Base-by-base conservation (phyloP, 192 early-diverging fungal genomes). In the Entomortierella lignicola region DNA sequence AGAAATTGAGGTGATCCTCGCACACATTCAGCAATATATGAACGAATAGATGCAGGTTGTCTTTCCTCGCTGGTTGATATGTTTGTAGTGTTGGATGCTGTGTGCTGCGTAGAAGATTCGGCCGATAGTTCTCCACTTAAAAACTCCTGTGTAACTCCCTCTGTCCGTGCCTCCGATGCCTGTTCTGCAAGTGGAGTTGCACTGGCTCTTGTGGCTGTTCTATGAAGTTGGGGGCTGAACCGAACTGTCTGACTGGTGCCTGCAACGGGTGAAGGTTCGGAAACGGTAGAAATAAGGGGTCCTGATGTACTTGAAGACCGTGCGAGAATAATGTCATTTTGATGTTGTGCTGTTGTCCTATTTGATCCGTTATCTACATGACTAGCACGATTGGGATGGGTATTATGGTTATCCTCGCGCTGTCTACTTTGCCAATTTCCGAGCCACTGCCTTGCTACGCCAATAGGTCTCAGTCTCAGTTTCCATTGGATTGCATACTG, bases 401-500 rank as follows among this genome's bases (percentile, higher is more conserved):
- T 54, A 25, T 4, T 54, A 3, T 15, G 6, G 52, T 15, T 54
- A 18, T 54, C 18, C 26, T 54, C n/a, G n/a, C n/a, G 52, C 10
- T 54, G 13, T 25, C 27, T 25, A 25, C 10, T 18, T 18, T 15
- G 52, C 2, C 27, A 37, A 15, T 25, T 1, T 37, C 39, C 34
- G 11, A 70, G n/a, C 67, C 66, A 79, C 47, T 11, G 25, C 4
- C 26, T 43, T 0, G 75, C 75, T 3, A 59, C 62, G 8, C 31
- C 47, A 21, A 44, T 63, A 1, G 75, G 21, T 21, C 75, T 31
- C 1, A n/a, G 63, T n/a, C 75, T 54, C 11, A 79, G 37, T 42
- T 79, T 79, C 75, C 75, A 79, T 32, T 79, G 75, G 31, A 79
- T 66, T 23, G 75, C 75, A 32, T 79, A 63, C 6, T 56, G 32